Conservation (phyloP, 163 green algal genomes). For the Prototheca stagnorum region DNA sequence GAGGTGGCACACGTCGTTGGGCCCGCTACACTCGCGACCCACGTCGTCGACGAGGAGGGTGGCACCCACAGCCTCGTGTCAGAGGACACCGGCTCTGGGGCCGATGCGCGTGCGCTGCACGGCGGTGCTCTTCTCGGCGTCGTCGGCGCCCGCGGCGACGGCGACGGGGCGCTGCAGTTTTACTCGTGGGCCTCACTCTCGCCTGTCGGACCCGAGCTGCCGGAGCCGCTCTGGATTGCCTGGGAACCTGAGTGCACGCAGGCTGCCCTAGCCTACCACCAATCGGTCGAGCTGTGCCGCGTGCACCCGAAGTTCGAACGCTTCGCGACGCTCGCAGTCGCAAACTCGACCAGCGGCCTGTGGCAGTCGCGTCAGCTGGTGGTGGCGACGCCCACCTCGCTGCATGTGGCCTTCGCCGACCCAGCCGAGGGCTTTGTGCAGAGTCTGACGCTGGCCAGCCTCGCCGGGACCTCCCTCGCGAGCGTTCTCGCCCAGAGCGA, state of each 20-base stretch:
- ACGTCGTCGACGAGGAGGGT: slow-evolving; percentile 23
- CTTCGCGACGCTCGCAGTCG: slow-evolving; percentile 39
- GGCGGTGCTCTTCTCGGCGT: slow-evolving; percentile 43
- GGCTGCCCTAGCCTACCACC: slow-evolving; percentile 43
- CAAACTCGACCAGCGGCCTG: slow-evolving; percentile 24
- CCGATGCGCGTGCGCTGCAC: slow-evolving; percentile 31
- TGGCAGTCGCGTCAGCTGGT: slow-evolving; percentile 51
- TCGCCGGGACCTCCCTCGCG: slow-evolving; percentile 15
- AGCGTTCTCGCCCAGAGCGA: too few species aligned
- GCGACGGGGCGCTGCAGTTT: slow-evolving; percentile 19
- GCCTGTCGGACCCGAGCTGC: slow-evolving; percentile 36
- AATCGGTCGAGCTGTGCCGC: slow-evolving; percentile 28
- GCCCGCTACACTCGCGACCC: too few species aligned
- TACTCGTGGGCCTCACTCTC: slow-evolving; percentile 25
- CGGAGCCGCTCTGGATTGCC: slow-evolving; percentile 35
- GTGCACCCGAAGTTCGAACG: slow-evolving; percentile 31
- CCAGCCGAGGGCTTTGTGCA: slow-evolving; percentile 19
- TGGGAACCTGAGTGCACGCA: slow-evolving; percentile 56
- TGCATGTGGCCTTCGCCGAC: slow-evolving; percentile 34
- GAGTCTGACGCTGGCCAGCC: slow-evolving; percentile 21
- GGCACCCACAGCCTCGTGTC: slow-evolving; percentile 10
- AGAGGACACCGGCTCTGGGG: slow-evolving; percentile 14
- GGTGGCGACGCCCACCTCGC: slow-evolving; percentile 31
- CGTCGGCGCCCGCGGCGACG: background rate
- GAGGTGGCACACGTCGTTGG: too few species aligned